Conservation (phyloP, 495 filamentous ascomycete genomes). For the Xylaria castorea region DNA sequence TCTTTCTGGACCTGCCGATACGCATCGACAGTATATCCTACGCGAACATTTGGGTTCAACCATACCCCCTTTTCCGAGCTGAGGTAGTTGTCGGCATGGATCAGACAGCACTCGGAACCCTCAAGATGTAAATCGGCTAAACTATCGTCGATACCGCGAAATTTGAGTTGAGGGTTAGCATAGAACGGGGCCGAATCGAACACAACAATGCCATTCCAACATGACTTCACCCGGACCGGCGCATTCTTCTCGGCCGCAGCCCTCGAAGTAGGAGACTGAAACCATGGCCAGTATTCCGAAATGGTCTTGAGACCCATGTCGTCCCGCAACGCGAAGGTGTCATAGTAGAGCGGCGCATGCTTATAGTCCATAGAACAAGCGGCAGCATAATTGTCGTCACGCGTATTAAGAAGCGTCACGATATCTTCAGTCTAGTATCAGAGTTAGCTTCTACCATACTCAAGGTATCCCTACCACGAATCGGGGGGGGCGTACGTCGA, state of each 20-base stretch:
- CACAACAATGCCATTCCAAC: conserved; percentile 82
- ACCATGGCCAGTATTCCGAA: conserved; percentile 73
- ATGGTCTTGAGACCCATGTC: conserved; percentile 63
- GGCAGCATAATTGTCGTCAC: conserved; percentile 75
- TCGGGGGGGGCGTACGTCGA: conserved; percentile 46
- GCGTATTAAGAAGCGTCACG: conserved; percentile 72
- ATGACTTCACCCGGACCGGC: conserved; percentile 74
- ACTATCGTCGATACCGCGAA: conserved; percentile 73
- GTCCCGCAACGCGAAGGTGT: conserved; percentile 86
- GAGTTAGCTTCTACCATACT: conserved; percentile 22
- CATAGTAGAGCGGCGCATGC: conserved; percentile 73
- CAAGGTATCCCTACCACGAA: not conserved
- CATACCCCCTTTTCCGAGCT: conserved; percentile 66
- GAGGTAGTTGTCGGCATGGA: conserved; percentile 75
- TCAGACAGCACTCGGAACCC: conserved; percentile 82
- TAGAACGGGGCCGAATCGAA: conserved; percentile 61
- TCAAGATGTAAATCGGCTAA: conserved; percentile 75
- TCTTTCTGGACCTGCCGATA: conserved; percentile 61
- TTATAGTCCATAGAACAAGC: conserved; percentile 83
- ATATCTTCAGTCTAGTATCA: conserved; percentile 65
- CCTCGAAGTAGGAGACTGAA: conserved; percentile 65
- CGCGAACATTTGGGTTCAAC: conserved; percentile 79
- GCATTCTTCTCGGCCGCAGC: conserved; percentile 59
- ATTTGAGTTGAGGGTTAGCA: conserved; percentile 56
- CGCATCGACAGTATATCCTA: conserved; percentile 68